Evolutionary conservation across 2,329 filamentous ascomycete genomes (phyloP), one percentile per base, ranked within the genome.

Genomic region (Beauveria pseudobassiana): DNA sequence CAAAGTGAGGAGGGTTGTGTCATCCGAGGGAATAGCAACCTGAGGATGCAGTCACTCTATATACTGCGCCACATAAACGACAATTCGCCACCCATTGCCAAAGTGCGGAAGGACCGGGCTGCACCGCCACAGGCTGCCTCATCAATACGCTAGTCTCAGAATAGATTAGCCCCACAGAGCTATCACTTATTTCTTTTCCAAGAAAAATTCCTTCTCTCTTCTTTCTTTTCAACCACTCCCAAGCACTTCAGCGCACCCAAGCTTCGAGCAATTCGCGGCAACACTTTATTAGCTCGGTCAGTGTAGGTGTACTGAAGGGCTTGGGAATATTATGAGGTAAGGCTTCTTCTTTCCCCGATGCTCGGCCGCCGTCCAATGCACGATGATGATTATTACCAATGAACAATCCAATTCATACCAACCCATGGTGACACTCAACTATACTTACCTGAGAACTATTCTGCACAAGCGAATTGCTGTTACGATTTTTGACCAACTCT

Each of bases 321-420:
- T 42, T 55, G 48, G 45, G 7, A 54, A 3, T 28, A 43, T 51
- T 18, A 45, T 38, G 28, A 63, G 61, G 61, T 63, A 59, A 59
- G 61, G 28, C 46, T 3, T 43, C 24, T 38, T n/a, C 18, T 30
- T 9, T 12, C 46, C 24, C 34, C 38, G 34, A 26, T 38, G 46
- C 42, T n/a, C 59, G 30, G 22, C 30, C 43, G 28, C 18, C 54
- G 40, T 46, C 56, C 62, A 24, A 54, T 34, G 34, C 51, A 52
- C 46, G 77, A 80, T 75, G 77, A 80, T 71, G 72, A 68, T 65
- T 68, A 67, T 62, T 20, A 46, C 46, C 60, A 66, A 74, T 74
- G 80, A 84, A 84, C 82, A 85, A 85, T 85, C 82, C 82, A 85
- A 85, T 75, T 80, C 82, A 80, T 81, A 85, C 82, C 74, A 70